Evolutionary conservation across 768 basidiomycete genomes (phyloP).

Genomic region (Macrocybe gigantea): DNA sequence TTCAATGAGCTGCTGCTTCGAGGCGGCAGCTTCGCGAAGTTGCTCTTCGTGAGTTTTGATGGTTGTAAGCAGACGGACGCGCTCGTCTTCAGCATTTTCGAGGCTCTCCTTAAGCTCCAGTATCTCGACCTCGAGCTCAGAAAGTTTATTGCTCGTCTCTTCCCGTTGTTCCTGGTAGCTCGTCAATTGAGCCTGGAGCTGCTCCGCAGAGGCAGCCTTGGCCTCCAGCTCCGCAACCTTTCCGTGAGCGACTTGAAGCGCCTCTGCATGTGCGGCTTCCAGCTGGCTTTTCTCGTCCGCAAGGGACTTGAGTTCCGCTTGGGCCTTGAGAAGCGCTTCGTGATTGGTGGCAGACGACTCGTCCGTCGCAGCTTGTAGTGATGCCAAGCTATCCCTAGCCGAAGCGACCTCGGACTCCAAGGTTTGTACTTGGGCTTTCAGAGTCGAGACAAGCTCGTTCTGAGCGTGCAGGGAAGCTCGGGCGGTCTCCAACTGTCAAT

Average conservation of each 20-base stretch:
- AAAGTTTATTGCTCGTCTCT: slow-evolving; percentile 64
- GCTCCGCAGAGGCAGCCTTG: slow-evolving; percentile 34
- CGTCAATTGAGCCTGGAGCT: slow-evolving; percentile 43
- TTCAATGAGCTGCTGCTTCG: slow-evolving; percentile 42
- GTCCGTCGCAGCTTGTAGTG: slow-evolving; percentile 36
- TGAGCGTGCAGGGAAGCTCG: slow-evolving; percentile 36
- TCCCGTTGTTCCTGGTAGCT: slow-evolving; percentile 61
- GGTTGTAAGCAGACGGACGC: slow-evolving; percentile 34
- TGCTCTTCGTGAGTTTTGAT: slow-evolving; percentile 52
- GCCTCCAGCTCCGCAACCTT: slow-evolving; percentile 43
- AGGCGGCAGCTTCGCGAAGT: slow-evolving; percentile 38
- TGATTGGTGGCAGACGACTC: slow-evolving; percentile 55
- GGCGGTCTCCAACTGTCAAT: slow-evolving; percentile 44
- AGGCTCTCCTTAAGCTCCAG: slow-evolving; percentile 69
- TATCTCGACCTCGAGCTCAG: slow-evolving; percentile 78
- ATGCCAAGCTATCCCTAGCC: slow-evolving; percentile 48
- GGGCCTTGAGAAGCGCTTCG: slow-evolving; percentile 58
- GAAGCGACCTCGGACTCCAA: slow-evolving; percentile 45
- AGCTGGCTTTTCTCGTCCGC: slow-evolving; percentile 46
- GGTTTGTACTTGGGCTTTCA: slow-evolving; percentile 44
- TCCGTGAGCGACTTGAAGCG: slow-evolving; percentile 38
- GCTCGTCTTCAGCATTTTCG: slow-evolving; percentile 59
- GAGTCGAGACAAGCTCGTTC: slow-evolving; percentile 35
- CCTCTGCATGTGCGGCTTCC: slow-evolving; percentile 42
- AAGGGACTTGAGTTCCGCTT: slow-evolving; percentile 53